Evolutionary conservation across 2,329 filamentous ascomycete genomes (phyloP), one percentile per base, ranked within the genome.

Genomic region (Fusarium robinianum): DNA sequence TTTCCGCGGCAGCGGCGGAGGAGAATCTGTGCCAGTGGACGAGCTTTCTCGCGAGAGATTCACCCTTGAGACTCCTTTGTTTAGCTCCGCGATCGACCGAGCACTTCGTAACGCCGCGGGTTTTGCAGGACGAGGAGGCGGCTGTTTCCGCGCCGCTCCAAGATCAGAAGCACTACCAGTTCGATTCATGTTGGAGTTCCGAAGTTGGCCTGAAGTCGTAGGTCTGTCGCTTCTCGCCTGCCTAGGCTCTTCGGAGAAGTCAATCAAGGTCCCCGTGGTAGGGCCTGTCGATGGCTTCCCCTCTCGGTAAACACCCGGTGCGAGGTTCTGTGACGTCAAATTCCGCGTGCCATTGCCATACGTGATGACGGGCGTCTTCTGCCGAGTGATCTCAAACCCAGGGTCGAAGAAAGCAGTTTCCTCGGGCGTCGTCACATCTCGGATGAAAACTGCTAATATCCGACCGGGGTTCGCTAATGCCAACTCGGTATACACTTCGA

Each of bases 401-500:
- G 82, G 77, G 53, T 95, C 88, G 62, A 96, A 96, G 65, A 94
- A 97, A 0, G 81, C 81, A 9, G 81, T 59, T 8, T 60, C 76
- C 24, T 87, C 79, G 0, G 86, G 80, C 0, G 90, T 96, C 0
- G 94, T 99, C 15, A 99, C 89, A 67, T 99, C 94, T 41, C 95
- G 81, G 53, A 99, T 97, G 67, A 97, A 97, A 6, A 99, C 82
- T 0, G 84, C 94, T 19, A 90, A 73, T 3, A 99, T 84, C 18
- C 88, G 81, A 0, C 88, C 87, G 0, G 91, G 92, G 58, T 97
- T 85, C 3, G 88, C 83, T 22, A 92, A 63, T 0, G 87, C 91
- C n/a, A 96, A 79, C 52, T 99, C 94, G 0, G 91, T 96, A 63
- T 99, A 99, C 0, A 97, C 90, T 66, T 99, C 95, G 3, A 99